Evolutionary conservation across 352 stramenopile species (phyloP), one percentile per base, ranked within the genome.

Genomic region (Phytopythium chamaehyphon): DNA sequence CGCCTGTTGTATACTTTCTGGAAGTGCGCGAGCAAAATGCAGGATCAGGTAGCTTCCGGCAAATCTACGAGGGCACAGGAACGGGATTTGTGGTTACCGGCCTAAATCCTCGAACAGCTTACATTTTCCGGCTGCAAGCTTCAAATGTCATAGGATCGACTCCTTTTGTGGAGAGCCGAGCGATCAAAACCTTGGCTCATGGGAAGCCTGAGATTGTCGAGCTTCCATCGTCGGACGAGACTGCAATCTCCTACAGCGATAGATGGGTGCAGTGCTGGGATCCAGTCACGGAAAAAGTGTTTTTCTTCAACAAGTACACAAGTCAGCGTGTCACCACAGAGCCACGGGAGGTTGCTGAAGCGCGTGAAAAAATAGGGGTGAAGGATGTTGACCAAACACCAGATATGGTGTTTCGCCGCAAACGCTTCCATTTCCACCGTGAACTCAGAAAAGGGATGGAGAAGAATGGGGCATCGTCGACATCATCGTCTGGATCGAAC

Each of bases 241-340:
- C 40, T 35, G 57, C 60, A 0, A 40, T 50, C 15, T 43, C 42
- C 0, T 78, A 74, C 40, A 42, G 47, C 35, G 71, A 87, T 44
- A 71, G 71, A 0, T 96, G 86, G 86, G 73, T 94, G 10, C 82
- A 91, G 54, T 96, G 84, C 66, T 96, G 86, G 86, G 86, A 96
- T 35, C 71, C 71, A 31, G 88, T 85, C 55, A 72, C 81, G 9
- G 83, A 95, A 55, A 68, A 90, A 51, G 76, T 93, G 0, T 96
- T 96, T 57, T 96, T 85, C 63, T 96, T 94, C 65, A 92, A 96
- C 64, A 86, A 86, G 59, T 89, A 82, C 24, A 90, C 80, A 4
- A 83, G 75, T 33, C 77, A 90, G 53, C 78, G 72, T 14, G 77
- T 86, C 31, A 83, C 62, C 0, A 64, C 83, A 4, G 78, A 90